Percentiles rank a stretch among this genome's conserved stretches.
phyloP scores from a whole-genome alignment of 345 rosid species.

The Nephelium lappaceum region DNA sequence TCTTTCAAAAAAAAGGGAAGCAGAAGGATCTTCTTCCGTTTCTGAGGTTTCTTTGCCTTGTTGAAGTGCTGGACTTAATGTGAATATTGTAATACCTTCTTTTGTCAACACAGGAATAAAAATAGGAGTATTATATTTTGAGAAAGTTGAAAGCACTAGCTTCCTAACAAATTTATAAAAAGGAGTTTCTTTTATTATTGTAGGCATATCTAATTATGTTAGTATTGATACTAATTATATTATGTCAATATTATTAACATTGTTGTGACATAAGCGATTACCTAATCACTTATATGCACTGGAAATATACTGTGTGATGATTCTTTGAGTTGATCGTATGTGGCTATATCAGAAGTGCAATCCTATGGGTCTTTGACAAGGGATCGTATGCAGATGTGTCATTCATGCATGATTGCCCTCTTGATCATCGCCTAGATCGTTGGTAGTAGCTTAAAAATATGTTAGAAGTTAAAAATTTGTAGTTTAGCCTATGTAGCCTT shows the following conservation, averaged over 20 bases:
- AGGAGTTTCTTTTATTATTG: not conserved
- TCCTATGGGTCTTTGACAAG: not conserved
- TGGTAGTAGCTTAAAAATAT: not conserved
- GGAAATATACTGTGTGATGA: not conserved
- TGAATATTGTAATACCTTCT: not conserved
- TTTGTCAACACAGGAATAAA: not conserved
- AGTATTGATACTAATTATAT: too few species aligned
- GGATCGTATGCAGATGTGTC: not conserved
- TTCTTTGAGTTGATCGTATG: not conserved
- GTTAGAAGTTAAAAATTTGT: conserved; percentile 4
- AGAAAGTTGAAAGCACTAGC: not conserved
- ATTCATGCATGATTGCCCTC: not conserved
- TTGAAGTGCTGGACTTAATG: not conserved
- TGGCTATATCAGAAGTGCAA: not conserved
- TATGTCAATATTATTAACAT: not conserved
- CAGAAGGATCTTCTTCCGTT: too few species aligned
- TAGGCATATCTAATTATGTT: too few species aligned
- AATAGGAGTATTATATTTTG: not conserved
- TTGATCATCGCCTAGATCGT: not conserved
- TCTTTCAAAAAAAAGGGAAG: too few species aligned
- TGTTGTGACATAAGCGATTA: not conserved
- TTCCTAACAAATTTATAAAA: not conserved
- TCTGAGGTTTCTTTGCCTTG: not conserved
- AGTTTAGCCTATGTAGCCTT: not conserved
- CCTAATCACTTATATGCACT: not conserved